Evolutionary conservation across 2,329 filamentous ascomycete genomes (phyloP), one percentile per base, ranked within the genome.

Genomic region (Penicillium sp.): DNA sequence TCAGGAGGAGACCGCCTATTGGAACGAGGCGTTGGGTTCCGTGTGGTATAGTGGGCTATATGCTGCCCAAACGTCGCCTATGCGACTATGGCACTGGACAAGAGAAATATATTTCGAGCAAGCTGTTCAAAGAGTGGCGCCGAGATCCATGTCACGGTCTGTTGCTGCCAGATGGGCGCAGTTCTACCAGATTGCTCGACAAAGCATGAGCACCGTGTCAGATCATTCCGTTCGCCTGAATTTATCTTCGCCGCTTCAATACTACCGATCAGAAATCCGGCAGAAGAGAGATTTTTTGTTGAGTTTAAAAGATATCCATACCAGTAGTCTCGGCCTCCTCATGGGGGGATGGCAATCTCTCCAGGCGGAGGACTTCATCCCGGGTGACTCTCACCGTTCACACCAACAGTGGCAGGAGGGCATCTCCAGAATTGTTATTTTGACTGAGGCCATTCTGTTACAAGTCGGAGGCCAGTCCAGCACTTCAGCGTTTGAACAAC

Each of bases 1-100:
- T 13, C 86, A 82, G 54, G 83, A 95, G 50, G 89, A 95, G 53
- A 83, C 95, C 16, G 90, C 85, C 81, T 97, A 97, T 64, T 98
- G 93, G 93, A 87, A 95, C 58, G 86, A 93, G 51, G 78, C 96
- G 2, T 70, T 95, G 19, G 79, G 80, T 7, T 94, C 87, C 1
- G 84, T 87, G 53, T 76, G 80, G 33, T 87, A 84, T 57, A 90
- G 86, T 50, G 84, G 81, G 20, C 63, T 96, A 3, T 96, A 96
- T 65, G 84, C 87, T 10, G 69, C 94, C 7, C 93, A 98, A 64
- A 95, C 84, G 0, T 87, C 84, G 1, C 93, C 93, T 0, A 56
- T 83, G 27, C 77, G 86, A 13, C 64, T 95, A 21, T 91, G 82
- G 80, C 69, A 73, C 3, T 88, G 85, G 79, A 72, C 79, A 6